These are phyloP conservation scores for Pichia cabralensis DNA, from an alignment of 805 yeast species.

Conservation along the genomic window DNA sequence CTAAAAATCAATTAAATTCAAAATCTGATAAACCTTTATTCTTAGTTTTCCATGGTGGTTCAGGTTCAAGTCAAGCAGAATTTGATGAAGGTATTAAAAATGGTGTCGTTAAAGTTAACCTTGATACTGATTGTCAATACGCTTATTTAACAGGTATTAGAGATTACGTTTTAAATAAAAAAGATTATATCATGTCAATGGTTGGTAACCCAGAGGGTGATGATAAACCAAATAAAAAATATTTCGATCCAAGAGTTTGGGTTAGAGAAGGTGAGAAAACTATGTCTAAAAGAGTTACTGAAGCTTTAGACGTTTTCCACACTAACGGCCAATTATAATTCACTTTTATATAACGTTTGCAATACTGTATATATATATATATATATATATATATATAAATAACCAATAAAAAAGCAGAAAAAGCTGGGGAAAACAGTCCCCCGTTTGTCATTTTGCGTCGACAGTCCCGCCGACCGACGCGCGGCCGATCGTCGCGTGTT, in stretches of 20 bases:
- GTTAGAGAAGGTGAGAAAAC: constrained; percentile 99
- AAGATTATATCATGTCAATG: constrained; percentile 80
- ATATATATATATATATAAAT: too few species aligned
- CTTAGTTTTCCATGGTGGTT: constrained; percentile 99
- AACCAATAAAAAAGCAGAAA: too few species aligned
- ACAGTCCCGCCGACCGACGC: too few species aligned
- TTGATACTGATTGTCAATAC: constrained; percentile 98
- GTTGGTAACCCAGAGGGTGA: constrained; percentile 99
- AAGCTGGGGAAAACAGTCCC: too few species aligned
- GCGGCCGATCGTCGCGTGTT: too few species aligned
- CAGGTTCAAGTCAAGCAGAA: constrained; percentile 91
- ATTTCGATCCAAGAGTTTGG: constrained; percentile 99
- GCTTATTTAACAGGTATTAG: constrained; percentile 96
- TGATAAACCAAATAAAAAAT: constrained; percentile 99
- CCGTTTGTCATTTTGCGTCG: too few species aligned
- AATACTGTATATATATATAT: too few species aligned
- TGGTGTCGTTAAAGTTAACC: constrained; percentile 98
- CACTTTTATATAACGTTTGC: too few species aligned
- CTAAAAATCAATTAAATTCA: constrained; percentile 54
- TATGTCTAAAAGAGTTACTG: constrained; percentile 76
- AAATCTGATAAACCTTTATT: constrained; percentile 60
- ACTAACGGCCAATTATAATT: constrained; percentile 51
- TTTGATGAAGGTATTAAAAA: constrained; percentile 80
- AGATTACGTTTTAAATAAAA: constrained; percentile 91
- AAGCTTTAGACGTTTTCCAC: constrained; percentile 82